A percentile compares a stretch with the other conserved stretches of the same genome.
Conservation (phyloP, 2,329 filamentous ascomycete species). For the Keithomyces neogunnii region DNA sequence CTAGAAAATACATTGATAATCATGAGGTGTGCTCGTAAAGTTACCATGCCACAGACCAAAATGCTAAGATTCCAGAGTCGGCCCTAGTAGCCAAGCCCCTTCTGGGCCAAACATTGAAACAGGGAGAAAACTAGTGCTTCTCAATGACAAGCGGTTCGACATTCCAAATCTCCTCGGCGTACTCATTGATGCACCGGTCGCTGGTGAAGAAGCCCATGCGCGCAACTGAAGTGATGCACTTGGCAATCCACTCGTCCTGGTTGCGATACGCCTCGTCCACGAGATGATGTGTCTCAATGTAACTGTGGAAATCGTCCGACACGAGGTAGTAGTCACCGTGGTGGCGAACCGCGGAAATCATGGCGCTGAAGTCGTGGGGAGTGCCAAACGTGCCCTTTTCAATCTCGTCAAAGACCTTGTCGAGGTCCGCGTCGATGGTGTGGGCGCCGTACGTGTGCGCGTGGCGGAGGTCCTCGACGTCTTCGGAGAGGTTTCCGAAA, state of each 20-base stretch:
- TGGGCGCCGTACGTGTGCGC: constrained; percentile 77
- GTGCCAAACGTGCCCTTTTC: constrained; percentile 75
- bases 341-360: constrained; percentile 77
- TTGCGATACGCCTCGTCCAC: constrained; percentile 90
- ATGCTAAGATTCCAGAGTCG: too few species aligned
- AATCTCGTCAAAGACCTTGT: constrained; percentile 78
- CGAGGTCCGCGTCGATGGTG: constrained; percentile 65
- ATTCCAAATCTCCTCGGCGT: constrained; percentile 97
- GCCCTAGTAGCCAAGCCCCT: too few species aligned
- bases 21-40: too few species aligned
- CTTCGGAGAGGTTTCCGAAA: constrained; percentile 90
- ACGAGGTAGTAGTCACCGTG: constrained; percentile 98
- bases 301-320: constrained; percentile 94
- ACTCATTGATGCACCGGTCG: constrained; percentile 93
- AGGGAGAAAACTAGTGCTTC: background rate
- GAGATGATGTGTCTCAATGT: constrained; percentile 80
- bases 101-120: too few species aligned
- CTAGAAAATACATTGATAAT: too few species aligned
- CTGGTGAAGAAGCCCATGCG: constrained; percentile 97
- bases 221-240: constrained; percentile 79
- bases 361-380: constrained; percentile 65
- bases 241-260: constrained; percentile 85
- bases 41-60: too few species aligned
- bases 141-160: constrained; percentile 64
- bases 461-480: constrained; percentile 93